Percentiles rank a stretch among this genome's conserved stretches.
Evolutionary conservation across 139 green algal species (phyloP).

Genomic region (Edaphochlamys debaryana): DNA sequence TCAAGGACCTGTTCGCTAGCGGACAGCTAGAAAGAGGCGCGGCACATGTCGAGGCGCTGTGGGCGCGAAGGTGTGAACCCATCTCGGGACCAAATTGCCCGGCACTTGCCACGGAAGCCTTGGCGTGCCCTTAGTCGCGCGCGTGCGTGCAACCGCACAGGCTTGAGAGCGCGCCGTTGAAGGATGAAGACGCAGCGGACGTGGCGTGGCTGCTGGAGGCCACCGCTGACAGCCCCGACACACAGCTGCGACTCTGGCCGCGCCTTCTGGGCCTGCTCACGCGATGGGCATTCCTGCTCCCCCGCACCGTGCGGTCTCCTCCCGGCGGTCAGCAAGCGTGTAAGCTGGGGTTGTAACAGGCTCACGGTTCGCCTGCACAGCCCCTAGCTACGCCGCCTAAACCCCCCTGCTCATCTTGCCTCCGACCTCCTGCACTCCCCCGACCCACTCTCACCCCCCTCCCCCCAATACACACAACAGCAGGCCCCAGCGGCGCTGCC

Average conservation of each 20-base stretch:
- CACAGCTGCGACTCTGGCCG: constrained; percentile 9
- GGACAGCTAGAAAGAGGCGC: too few relatives aligned
- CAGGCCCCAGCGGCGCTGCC: neutral
- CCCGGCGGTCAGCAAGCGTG: too few relatives aligned
- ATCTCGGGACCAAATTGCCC: neutral
- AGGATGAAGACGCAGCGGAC: neutral
- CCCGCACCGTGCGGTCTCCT: too few relatives aligned
- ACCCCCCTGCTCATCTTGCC: too few relatives aligned
- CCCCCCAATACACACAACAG: neutral
- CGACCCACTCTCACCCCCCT: too few relatives aligned
- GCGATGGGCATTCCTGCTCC: constrained; percentile 2
- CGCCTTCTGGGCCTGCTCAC: constrained; percentile 17
- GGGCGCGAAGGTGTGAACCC: neutral
- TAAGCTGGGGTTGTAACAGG: too few relatives aligned
- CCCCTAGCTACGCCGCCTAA: too few relatives aligned
- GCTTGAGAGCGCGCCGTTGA: neutral
- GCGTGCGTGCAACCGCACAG: neutral
- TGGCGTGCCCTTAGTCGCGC: neutral
- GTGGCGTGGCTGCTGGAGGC: constrained; percentile 1
- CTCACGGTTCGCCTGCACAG: too few relatives aligned
- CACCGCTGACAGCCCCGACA: neutral
- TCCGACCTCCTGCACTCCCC: too few relatives aligned
- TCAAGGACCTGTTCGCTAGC: too few relatives aligned
- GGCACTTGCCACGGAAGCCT: neutral
- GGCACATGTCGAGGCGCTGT: neutral